Percentiles rank a stretch among this genome's conserved stretches.
phyloP scores from a whole-genome alignment of 345 rosid genomes.

The Syzygium aromaticum region DNA sequence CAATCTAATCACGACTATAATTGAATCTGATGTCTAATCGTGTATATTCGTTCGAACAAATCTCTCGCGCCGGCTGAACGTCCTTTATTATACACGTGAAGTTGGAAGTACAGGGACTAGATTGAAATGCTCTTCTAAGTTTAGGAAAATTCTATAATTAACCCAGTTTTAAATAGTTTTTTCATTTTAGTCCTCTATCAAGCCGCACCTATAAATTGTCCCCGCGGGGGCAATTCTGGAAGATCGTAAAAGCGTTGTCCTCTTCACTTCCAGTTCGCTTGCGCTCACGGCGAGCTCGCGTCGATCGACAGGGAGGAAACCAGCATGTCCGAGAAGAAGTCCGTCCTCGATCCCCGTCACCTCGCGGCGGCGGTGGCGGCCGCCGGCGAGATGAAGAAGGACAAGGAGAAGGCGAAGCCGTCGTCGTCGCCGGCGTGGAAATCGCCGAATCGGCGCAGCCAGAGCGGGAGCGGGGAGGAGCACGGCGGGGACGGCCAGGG shows the following conservation, averaged over 20 bases:
- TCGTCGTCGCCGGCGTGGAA: not conserved
- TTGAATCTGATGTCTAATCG: not conserved
- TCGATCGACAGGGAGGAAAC: not conserved
- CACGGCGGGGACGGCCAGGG: not conserved
- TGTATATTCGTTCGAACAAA: not conserved
- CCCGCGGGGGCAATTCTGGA: not conserved
- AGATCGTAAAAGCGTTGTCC: not conserved
- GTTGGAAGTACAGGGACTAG: not conserved
- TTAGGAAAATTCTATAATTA: not conserved
- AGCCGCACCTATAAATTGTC: not conserved
- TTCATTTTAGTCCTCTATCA: not conserved
- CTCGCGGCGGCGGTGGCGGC: not conserved
- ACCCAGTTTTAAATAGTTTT: not conserved
- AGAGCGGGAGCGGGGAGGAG: not conserved
- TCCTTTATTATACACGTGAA: not conserved
- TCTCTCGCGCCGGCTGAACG: not conserved
- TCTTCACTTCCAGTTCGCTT: not conserved
- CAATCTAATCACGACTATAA: not conserved
- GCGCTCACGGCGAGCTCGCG: not conserved
- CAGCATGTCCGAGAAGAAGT: not conserved
- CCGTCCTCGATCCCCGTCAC: not conserved
- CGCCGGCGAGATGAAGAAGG: conserved; percentile 15
- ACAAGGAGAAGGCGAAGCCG: conserved; percentile 12
- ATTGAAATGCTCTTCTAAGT: not conserved
- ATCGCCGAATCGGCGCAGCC: not conserved